Evolutionary conservation across 257 asterid species (phyloP), one percentile per base, ranked within the genome.

Genomic region (Solanum rostratum): DNA sequence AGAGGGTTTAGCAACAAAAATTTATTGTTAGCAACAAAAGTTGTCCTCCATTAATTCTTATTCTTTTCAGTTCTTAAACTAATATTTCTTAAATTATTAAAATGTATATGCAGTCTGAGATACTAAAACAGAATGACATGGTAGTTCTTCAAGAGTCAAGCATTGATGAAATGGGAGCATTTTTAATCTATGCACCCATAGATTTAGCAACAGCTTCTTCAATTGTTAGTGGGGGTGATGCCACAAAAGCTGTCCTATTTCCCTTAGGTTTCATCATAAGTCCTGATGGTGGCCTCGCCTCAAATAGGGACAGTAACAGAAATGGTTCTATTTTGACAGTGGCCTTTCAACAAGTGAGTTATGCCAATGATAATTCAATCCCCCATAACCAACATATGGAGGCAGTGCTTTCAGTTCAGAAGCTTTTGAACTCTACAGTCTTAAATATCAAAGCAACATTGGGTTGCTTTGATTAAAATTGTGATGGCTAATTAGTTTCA

Each of bases 241-340:
- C 84, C 0, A 39, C 49, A 20, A 78, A 50, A n/a, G 52, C 87
- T 55, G 86, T 91, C 0, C 87, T 93, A 74, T 93, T 91, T 1
- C 98, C 97, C 18, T 93, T 93, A 1, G 97, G 97, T 5, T 91
- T 88, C 20, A 59, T 93, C 19, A 93, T 95, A 81, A 92, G 97
- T 8, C 66, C 87, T 1, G 96, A 92, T 22, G 93, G 92, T 11
- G 88, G 89, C 16, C 60, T 22, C 4, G 13, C 7, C 13, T 24
- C 57, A 15, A 12, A 43, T 12, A 59, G 59, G 46, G 80, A 79
- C 50, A 22, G 4, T 13, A 84, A 46, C 15, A 10, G 0, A 46
- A 62, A 41, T 19, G 92, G 95, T 39, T 93, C 97, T 16, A 88
- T 95, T 22, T 81, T 93, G 18, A 95, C 96, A 0, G 86, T 90